A percentile compares a stretch with the other conserved stretches of the same genome.
Evolutionary conservation across 2,329 filamentous ascomycete species (phyloP).

Genomic region (Stachybotrys echinatus): DNA sequence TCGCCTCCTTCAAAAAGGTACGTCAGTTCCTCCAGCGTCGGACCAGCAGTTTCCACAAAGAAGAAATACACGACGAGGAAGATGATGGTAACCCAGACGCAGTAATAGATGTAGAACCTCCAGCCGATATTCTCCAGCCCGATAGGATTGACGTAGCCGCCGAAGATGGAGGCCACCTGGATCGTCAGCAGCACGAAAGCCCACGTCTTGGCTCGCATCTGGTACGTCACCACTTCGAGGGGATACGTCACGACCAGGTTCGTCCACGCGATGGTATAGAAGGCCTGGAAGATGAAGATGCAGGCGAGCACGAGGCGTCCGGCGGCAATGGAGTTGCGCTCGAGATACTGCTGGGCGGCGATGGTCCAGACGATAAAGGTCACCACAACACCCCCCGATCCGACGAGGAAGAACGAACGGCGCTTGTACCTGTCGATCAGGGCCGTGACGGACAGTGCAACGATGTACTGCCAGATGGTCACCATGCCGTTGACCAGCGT

Average conservation of each 20-base stretch:
- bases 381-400: slow-evolving; percentile 30
- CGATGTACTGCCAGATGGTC: slow-evolving; percentile 36
- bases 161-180: slow-evolving; percentile 30
- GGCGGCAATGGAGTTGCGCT: slow-evolving; percentile 20
- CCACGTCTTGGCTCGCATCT: slow-evolving; percentile 36
- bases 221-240: slow-evolving; percentile 33
- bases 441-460: slow-evolving; percentile 29
- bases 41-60: slow-evolving; percentile 31
- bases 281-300: slow-evolving; percentile 35
- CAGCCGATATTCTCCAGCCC: slow-evolving; percentile 30
- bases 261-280: slow-evolving; percentile 38
- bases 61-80: slow-evolving; percentile 33
- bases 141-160: slow-evolving; percentile 33
- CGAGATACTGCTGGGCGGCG: slow-evolving; percentile 29
- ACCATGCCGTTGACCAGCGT: slow-evolving; percentile 36
- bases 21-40: slow-evolving; percentile 28
- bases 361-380: slow-evolving; percentile 35
- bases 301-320: slow-evolving; percentile 32
- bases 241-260: slow-evolving; percentile 37
- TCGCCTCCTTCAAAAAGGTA: slow-evolving; percentile 13
- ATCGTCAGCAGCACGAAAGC: slow-evolving; percentile 33
- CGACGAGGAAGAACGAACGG: slow-evolving; percentile 31
- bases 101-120: slow-evolving; percentile 37
- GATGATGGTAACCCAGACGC: slow-evolving; percentile 30
- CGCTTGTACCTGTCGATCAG: slow-evolving; percentile 30